phyloP scores from a whole-genome alignment of 2,329 filamentous ascomycete species.

The Xylaria sp. region DNA sequence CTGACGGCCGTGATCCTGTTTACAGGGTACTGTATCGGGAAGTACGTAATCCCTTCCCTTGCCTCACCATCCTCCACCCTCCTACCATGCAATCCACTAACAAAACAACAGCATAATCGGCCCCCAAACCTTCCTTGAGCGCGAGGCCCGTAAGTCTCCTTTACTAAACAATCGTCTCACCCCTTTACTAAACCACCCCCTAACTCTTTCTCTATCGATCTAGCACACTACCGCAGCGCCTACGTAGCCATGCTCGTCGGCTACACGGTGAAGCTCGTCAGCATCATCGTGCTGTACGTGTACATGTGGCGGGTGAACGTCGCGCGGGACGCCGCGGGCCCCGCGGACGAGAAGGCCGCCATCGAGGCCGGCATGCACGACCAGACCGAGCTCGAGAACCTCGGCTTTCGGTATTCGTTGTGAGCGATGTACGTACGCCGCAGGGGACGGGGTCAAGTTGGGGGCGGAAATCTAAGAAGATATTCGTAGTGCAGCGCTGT shows the following conservation, averaged over 20 bases:
- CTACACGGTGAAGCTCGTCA: conserved; percentile 46
- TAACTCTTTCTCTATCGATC: not conserved
- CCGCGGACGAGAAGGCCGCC: conserved; percentile 45
- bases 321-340: conserved; percentile 47
- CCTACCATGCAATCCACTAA: conserved; percentile 1
- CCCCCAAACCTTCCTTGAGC: conserved; percentile 47
- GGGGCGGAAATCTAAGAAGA: not conserved
- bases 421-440: conserved; percentile 6
- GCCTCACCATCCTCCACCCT: not conserved
- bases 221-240: conserved; percentile 49
- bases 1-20: conserved; percentile 48
- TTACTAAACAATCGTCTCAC: not conserved
- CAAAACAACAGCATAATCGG: conserved; percentile 46
- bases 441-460: not conserved
- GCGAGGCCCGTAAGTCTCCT: conserved; percentile 44
- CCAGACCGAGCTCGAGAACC: conserved; percentile 49
- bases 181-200: not conserved
- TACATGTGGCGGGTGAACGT: conserved; percentile 49
- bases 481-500: not conserved
- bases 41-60: conserved; percentile 35
- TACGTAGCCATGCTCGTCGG: conserved; percentile 51
- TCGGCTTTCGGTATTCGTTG: conserved; percentile 48
- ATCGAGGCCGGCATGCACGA: conserved; percentile 50
- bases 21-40: conserved; percentile 50
- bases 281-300: conserved; percentile 46